Percentiles rank a stretch among this genome's conserved stretches.
phyloP scores from a whole-genome alignment of 257 asterid species.

The Lithospermum erythrorhizon region DNA sequence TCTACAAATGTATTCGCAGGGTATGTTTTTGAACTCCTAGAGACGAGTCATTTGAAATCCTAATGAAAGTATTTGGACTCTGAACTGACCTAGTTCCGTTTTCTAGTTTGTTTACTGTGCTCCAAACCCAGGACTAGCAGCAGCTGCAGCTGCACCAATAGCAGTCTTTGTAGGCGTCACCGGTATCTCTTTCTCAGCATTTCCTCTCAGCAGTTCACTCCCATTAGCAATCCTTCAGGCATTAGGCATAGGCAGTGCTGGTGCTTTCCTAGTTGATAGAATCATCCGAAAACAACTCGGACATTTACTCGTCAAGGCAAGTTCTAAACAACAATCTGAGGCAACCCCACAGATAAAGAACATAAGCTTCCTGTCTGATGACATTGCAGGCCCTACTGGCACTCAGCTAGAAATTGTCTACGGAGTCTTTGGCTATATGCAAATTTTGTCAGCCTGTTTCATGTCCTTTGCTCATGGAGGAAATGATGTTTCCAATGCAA shows the following conservation, averaged over 20 bases:
- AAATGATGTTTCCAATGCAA: conserved; percentile 87
- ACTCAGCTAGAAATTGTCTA: conserved; percentile 78
- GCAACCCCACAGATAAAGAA: conserved; percentile 23
- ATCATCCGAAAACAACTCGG: conserved; percentile 69
- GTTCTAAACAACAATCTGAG: conserved; percentile 21
- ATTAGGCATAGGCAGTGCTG: conserved; percentile 50
- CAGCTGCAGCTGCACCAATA: conserved; percentile 85
- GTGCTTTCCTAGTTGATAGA: conserved; percentile 49
- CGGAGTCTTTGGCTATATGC: conserved; percentile 93
- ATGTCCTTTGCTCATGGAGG: conserved; percentile 99
- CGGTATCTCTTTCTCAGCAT: conserved; percentile 67
- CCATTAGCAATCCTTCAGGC: conserved; percentile 50
- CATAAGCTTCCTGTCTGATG: conserved; percentile 62
- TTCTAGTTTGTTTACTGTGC: conserved; percentile 91
- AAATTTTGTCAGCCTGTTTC: conserved; percentile 82
- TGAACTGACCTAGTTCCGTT: conserved; percentile 24
- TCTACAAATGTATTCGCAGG: conserved; percentile 89
- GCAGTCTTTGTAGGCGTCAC: conserved; percentile 80
- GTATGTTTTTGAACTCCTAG: conserved; percentile 22
- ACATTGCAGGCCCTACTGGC: conserved; percentile 81
- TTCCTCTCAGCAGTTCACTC: conserved; percentile 59
- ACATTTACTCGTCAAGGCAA: conserved; percentile 58
- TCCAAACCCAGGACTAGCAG: conserved; percentile 89
- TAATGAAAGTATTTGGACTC: conserved; percentile 3
- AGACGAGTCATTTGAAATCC: neutral